Conservation (phyloP, 2,329 filamentous ascomycete genomes). For the Fusarium dimerum region DNA sequence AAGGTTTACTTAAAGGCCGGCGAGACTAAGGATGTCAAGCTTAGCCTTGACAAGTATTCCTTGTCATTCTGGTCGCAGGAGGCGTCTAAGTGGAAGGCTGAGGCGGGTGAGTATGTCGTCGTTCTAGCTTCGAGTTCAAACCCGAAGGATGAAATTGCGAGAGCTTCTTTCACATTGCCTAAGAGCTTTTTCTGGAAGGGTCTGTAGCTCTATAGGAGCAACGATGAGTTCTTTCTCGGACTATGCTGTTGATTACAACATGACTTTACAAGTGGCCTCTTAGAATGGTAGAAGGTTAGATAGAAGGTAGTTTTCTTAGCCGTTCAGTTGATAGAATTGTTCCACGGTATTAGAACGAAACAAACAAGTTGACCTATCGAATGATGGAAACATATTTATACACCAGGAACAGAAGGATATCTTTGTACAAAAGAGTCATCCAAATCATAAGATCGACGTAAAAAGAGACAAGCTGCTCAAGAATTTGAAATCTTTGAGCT, state of each 20-base stretch:
- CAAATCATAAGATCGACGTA: no score
- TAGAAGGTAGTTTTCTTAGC: no score
- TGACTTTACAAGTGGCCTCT: not conserved
- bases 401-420: no score
- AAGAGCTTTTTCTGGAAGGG: slow-evolving; percentile 18
- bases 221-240: no score
- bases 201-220: not conserved
- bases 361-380: no score
- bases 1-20: slow-evolving; percentile 2
- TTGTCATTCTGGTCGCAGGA: slow-evolving; percentile 22
- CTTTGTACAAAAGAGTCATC: no score
- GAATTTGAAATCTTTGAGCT: no score
- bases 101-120: slow-evolving; percentile 16
- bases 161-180: slow-evolving; percentile 1
- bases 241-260: no score
- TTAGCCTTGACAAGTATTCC: slow-evolving; percentile 19
- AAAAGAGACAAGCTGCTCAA: no score
- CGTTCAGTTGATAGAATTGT: no score
- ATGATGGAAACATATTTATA: no score
- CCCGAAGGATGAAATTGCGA: slow-evolving; percentile 15
- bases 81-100: slow-evolving; percentile 16
- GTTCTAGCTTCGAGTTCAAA: slow-evolving; percentile 22
- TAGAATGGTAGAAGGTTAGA: not conserved
- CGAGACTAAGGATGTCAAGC: not conserved
- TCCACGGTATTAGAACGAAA: no score